Base-by-base conservation (phyloP, 805 yeast genomes). In the Candida tallmaniae region DNA sequence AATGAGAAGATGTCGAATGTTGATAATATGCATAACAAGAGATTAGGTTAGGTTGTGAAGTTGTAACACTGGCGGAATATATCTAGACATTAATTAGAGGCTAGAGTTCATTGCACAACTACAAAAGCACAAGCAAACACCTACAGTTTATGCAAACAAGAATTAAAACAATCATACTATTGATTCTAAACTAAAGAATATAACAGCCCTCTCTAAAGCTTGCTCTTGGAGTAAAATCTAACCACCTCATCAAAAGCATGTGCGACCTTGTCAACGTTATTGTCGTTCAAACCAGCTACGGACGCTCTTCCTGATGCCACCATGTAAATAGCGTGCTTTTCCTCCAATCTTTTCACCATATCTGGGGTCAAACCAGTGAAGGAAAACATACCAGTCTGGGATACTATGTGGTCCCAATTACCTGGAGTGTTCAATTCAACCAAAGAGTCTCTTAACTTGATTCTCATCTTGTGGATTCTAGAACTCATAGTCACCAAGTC, bases 311-410 rank as follows among this genome's bases (percentile, higher is more conserved):
- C 97, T 36, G 83, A 76, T 29, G 78, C 57, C 14, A 85, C 85
- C 58, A 89, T 58, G 58, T 90, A 90, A 30, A 90, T 79, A 21
- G 80, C 95, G 58, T 81, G 95, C 47, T 80, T 75, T 38, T 72
- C 56, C 51, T 86, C 95, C 42, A 89, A 70, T 46, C 83, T 73
- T 33, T 71, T 73, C 36, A 83, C 95, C 77, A 86, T 90, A 21
- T 75, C 81, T 19, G 82, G 67, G 5, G 73, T 62, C 49, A 90
- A 73, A 2, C 96, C 98, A 20, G 97, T 90, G 66, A 80, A 90
- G 23, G 96, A 87, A 59, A 90, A 90, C 97, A 90, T 90, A 50
- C 98, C 98, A 42, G 85, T 83, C 69, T 93, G 98, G 44, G 71
- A 69, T 30, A 79, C 81, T 51, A 90, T 85, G 63, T 90, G 97